phyloP scores from a whole-genome alignment of 805 yeast species.

The Candida corydali region DNA sequence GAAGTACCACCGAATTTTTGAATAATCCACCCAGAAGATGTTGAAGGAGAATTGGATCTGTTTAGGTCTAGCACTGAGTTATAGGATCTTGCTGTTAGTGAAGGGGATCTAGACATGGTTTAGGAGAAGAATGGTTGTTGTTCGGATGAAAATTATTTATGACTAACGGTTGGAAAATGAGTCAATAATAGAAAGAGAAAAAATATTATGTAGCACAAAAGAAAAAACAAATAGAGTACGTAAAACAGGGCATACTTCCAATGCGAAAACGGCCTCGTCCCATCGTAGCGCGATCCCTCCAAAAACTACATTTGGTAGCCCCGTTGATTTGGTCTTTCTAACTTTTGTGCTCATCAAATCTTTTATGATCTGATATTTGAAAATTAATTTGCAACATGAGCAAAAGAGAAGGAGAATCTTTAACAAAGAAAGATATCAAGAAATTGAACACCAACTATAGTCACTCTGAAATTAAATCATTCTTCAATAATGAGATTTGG shows the following conservation, averaged over 20 bases:
- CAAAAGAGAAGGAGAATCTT: conserved; percentile 7
- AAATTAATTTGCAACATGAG: neutral
- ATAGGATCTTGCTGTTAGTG: conserved; percentile 22
- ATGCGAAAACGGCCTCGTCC: conserved; percentile 3
- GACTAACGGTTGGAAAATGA: conserved; percentile 2
- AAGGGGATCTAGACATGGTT: conserved; percentile 6
- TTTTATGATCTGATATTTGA: conserved; percentile 3
- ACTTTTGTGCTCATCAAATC: neutral
- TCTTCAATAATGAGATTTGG: conserved; percentile 50
- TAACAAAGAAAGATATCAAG: conserved; percentile 10
- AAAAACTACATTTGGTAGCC: conserved; percentile 1
- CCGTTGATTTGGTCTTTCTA: too few species aligned
- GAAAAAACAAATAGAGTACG: neutral
- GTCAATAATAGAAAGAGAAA: conserved; percentile 1
- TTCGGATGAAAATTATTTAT: neutral
- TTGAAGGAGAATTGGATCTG: conserved; percentile 10
- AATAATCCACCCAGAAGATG: conserved; percentile 39
- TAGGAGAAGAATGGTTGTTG: neutral
- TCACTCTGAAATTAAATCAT: conserved; percentile 33
- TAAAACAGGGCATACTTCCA: neutral
- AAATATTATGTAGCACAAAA: neutral
- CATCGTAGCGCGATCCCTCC: too few species aligned
- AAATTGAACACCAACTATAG: conserved; percentile 15
- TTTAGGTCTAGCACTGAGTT: conserved; percentile 40
- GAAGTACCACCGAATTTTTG: conserved; percentile 98